Evolutionary conservation across 805 yeast species (phyloP).

Genomic region (Henningerozyma blattae): DNA sequence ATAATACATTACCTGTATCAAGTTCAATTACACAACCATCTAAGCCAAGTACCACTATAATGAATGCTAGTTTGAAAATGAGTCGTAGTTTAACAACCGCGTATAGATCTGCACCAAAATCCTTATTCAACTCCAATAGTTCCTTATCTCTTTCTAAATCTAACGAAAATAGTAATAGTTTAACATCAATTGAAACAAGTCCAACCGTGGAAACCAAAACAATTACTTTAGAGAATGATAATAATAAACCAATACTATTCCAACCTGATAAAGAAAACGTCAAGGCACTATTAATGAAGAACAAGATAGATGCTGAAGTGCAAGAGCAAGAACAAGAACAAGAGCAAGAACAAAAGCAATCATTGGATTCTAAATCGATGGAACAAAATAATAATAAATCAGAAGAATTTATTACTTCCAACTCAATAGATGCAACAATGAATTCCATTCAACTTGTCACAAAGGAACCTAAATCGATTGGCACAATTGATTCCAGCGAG

Average conservation of each 20-base stretch:
- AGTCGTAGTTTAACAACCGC: conserved; percentile 48
- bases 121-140: conserved; percentile 30
- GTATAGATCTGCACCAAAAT: conserved; percentile 54
- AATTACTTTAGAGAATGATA: background rate
- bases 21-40: conserved; percentile 26
- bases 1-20: conserved; percentile 2
- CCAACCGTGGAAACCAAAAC: background rate
- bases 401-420: too few species aligned
- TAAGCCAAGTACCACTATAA: conserved; percentile 38
- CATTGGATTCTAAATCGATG: background rate
- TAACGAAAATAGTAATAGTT: background rate
- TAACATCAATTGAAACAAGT: background rate
- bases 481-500: background rate
- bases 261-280: conserved; percentile 22
- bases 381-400: background rate
- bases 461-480: background rate
- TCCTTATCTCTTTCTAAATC: background rate
- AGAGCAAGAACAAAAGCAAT: background rate
- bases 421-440: background rate
- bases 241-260: conserved; percentile 8
- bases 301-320: background rate
- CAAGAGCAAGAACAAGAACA: background rate
- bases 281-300: conserved; percentile 9
- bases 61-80: conserved; percentile 38
- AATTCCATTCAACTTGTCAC: background rate